Evolutionary conservation across 495 filamentous ascomycete species (phyloP).

Genomic region (Physcia stellaris): DNA sequence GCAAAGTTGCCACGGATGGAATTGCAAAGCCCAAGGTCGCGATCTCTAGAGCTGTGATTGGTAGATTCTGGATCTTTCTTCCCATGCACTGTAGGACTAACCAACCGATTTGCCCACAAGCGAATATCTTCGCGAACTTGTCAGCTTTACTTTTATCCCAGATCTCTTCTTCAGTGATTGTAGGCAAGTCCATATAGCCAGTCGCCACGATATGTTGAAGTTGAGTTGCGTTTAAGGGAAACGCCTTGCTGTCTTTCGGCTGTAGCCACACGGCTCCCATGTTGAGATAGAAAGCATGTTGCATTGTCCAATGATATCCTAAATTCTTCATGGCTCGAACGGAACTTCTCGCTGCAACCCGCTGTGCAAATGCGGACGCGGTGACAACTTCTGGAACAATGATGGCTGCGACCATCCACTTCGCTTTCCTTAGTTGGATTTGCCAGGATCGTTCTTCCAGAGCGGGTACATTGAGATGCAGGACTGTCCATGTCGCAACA

Average conservation of each 20-base stretch:
- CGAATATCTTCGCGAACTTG: conserved; percentile 14
- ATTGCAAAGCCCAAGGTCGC: conserved; percentile 16
- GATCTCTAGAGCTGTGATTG: conserved; percentile 22
- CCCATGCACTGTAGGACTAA: conserved; percentile 17
- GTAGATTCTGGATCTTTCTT: conserved; percentile 12
- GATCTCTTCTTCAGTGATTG: conserved; percentile 15
- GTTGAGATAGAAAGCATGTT: conserved; percentile 25
- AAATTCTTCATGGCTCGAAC: conserved; percentile 8
- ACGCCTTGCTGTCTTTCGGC: conserved; percentile 11
- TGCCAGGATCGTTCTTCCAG: conserved; percentile 6
- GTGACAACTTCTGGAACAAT: conserved; percentile 21
- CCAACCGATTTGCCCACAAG: conserved; percentile 19
- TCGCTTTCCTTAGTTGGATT: conserved; percentile 10
- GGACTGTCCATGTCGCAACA: conserved; percentile 17
- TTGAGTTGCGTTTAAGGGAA: conserved; percentile 23
- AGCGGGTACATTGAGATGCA: conserved; percentile 23
- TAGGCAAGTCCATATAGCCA: conserved; percentile 7
- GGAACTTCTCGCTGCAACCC: conserved; percentile 12
- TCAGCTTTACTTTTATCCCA: conserved; percentile 22
- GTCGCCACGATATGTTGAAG: conserved; percentile 21
- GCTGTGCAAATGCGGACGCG: conserved; percentile 12
- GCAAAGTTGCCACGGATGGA: conserved; percentile 16
- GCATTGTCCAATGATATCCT: conserved; percentile 22
- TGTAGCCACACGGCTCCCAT: conserved; percentile 24
- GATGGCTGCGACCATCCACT: conserved; percentile 19